Conservation (phyloP, 1,284 basidiomycete genomes). For the Pterulicium gracile region DNA sequence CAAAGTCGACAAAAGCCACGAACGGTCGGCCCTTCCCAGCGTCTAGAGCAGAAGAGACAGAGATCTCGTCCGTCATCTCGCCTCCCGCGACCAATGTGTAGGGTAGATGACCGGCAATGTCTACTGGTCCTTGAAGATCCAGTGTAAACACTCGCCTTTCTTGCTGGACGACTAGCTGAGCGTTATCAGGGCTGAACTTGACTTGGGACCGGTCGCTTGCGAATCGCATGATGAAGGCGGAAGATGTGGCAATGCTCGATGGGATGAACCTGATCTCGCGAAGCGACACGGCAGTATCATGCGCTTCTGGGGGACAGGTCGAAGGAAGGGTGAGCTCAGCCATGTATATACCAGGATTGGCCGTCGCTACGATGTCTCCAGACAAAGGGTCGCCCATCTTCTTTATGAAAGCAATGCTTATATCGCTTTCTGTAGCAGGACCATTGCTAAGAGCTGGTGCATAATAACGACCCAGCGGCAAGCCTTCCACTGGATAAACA, state of each 20-base stretch:
- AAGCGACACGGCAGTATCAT: slow-evolving; percentile 19
- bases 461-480: slow-evolving; percentile 56
- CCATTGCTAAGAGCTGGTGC: slow-evolving; percentile 42
- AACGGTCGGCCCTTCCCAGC: slow-evolving; percentile 15
- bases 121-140: slow-evolving; percentile 34
- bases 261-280: slow-evolving; percentile 30
- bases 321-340: slow-evolving; percentile 43
- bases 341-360: slow-evolving; percentile 49
- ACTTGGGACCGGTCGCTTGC: slow-evolving; percentile 29
- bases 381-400: slow-evolving; percentile 45
- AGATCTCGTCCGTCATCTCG: slow-evolving; percentile 43
- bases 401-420: slow-evolving; percentile 47
- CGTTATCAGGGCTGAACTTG: slow-evolving; percentile 38
- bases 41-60: slow-evolving; percentile 22
- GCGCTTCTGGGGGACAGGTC: slow-evolving; percentile 10
- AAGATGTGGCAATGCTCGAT: slow-evolving; percentile 29
- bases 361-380: slow-evolving; percentile 53
- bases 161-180: slow-evolving; percentile 49
- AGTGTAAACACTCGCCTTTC: slow-evolving; percentile 39
- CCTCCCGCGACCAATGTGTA: slow-evolving; percentile 42
- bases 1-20: slow-evolving; percentile 56
- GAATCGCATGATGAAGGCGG: background rate
- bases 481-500: slow-evolving; percentile 38
- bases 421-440: slow-evolving; percentile 26
- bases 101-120: slow-evolving; percentile 36